Base-by-base conservation (phyloP, 192 early-diverging fungal genomes). In the Coemansia sp. region DNA sequence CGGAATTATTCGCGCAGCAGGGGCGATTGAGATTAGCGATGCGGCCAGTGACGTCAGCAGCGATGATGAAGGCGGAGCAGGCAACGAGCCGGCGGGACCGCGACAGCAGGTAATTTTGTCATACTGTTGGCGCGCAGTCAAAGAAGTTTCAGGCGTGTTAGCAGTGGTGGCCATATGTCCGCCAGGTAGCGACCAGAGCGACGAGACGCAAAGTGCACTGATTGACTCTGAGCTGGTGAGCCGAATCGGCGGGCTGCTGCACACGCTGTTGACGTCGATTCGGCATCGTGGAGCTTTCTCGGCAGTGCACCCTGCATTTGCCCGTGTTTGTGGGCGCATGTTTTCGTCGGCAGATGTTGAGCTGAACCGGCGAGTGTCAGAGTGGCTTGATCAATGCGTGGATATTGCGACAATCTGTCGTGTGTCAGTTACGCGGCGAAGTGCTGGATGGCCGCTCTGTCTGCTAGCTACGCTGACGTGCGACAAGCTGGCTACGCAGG, bases 221-320 rank as follows among this genome's bases (percentile, higher is more conserved):
- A 2, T 62, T 4, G 31, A 58, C 2, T 29, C 50, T 0, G 21
- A 16, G 22, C 65, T 68, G 2, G 63, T 87, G n/a, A 72, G 68
- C 31, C 49, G 39, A 0, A 75, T 75, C 22, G 87, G 84, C 37
- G 62, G 69, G 9, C 68, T 79, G 19, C 65, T 90, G 53, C 79
- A 82, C 27, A 64, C 69, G 22, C 68, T 87, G 57, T 61, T 90
- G 67, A 91, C 88, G 3, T 86, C 86, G 9, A 92, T 95, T 50
- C 88, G 95, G 10, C 95, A 98, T 61, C 88, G 89, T 47, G 95
- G 95, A 6, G 95, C 95, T 7, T 98, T 98, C 67, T 87, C 91
- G 0, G 88, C 93, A 4, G 91, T 96, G 0, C 90, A 94, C 67
- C 87, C 89, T 19, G 87, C 86, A 31, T 96, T 94, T 57, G 81